These are phyloP conservation scores for Globisporangium megalacanthum DNA, from an alignment of 352 stramenopile genomes.

Conservation along the genomic window DNA sequence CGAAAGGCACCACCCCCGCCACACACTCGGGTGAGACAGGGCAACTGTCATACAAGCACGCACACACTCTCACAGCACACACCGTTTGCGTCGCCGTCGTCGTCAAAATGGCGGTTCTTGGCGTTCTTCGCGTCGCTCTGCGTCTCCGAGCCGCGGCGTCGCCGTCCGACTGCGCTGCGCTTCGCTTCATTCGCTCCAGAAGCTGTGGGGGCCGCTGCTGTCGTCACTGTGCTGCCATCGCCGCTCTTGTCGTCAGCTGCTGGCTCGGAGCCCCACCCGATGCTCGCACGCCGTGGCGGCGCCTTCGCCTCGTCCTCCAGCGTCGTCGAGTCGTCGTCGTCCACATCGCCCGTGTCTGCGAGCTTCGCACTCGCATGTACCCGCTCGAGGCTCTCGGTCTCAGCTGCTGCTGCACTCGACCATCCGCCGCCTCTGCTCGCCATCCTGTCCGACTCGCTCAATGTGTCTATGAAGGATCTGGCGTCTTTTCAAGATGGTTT, in stretches of 20 bases:
- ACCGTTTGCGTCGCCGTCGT: conserved; percentile 61
- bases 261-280: conserved; percentile 51
- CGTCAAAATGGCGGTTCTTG: conserved; percentile 74
- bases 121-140: conserved; percentile 25
- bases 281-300: conserved; percentile 47
- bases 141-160: conserved; percentile 51
- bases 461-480: too few species aligned
- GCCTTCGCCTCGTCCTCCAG: conserved; percentile 36
- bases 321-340: conserved; percentile 40
- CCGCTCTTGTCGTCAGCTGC: conserved; percentile 21
- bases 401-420: conserved; percentile 2
- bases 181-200: conserved; percentile 34
- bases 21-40: background rate
- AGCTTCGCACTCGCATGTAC: conserved; percentile 9
- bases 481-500: too few species aligned
- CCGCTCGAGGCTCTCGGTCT: conserved; percentile 5
- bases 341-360: conserved; percentile 21
- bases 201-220: background rate
- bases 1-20: background rate
- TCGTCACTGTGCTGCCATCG: background rate
- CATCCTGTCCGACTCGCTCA: background rate
- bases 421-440: background rate
- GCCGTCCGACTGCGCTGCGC: conserved; percentile 26
- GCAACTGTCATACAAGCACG: background rate
- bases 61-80: conserved; percentile 10